Evolutionary conservation across 176 grass and related monocot species (phyloP), one percentile per base, ranked within the genome.

Genomic region (Bonia amplexicaulis): DNA sequence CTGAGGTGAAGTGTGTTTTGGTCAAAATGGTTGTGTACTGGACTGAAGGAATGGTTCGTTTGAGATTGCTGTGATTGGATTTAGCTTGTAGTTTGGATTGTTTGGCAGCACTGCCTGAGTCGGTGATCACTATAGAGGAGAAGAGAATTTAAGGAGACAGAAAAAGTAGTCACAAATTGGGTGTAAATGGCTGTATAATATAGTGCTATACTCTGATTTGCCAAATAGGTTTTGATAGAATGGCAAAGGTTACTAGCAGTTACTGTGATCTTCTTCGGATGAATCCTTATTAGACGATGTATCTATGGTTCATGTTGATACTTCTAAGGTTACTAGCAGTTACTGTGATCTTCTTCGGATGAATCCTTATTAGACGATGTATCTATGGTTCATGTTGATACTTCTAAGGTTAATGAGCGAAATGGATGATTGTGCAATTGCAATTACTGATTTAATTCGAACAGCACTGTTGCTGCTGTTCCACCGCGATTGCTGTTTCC

Each of bases 1-100:
- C 53, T 87, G 74, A 84, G 89, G 39, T 90, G 84, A 90, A 74
- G 10, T 7, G 2, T 53, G 3, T 3, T 78, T 13, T 13, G 2
- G 49, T 37, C 22, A 16, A 82, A 66, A 40, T 2, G 0, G 63
- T 20, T 82, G 37, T 66, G 15, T 64, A 31, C 13, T 9, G 0
- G 55, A n/a, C 42, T 11, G 37, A 3, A 42, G 35, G 4, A 33
- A 13, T 49, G 13, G 6, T n/a, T 58, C 15, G n/a, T 19, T 53
- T 76, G 27, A 60, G 31, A 80, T 67, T 75, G 49, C 3, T 42
- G 3, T 55, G 35, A 3, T n/a, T n/a, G n/a, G n/a, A n/a, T 57
- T 31, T 80, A 53, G 16, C 41, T 6, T 42, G 7, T 59, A 66
- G 60, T 80, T 73, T 47, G 15, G 47, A 88, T 66, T 57, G 67